Evolutionary conservation across 1,284 basidiomycete genomes (phyloP), one percentile per base, ranked within the genome.

Genomic region (Naganishia sp.): DNA sequence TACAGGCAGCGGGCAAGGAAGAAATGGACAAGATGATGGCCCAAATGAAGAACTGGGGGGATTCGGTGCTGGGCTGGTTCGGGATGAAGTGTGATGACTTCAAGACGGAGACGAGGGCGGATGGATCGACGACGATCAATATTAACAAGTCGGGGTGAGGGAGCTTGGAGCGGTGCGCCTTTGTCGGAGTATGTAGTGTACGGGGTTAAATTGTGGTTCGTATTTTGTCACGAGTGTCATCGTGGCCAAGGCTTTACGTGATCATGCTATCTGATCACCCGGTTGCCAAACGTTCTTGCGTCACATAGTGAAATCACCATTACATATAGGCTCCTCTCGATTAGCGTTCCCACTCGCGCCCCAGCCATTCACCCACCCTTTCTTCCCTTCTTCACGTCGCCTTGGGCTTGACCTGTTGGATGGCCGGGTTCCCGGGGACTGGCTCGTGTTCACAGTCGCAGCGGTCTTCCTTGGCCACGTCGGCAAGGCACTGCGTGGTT

Each of bases 391-490:
- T 7, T 50, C 13, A 50, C 25, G 25, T 11, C 25, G 53, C 10
- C 46, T 57, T 65, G 45, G 50, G 33, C 45, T 67, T 67, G 39
- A 76, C 74, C 66, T 78, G 76, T 63, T 72, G 73, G 65, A 79
- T 71, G 36, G 71, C 69, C 5, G 76, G 76, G 68, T 70, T 69
- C 59, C 70, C 72, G 7, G 72, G 69, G 18, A 75, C 70, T 7
- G 75, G 76, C 44, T 72, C 73, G 68, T 79, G 78, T 44, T 72
- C 71, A 68, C 78, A 79, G 25, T 70, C 56, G 67, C 78, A 79
- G 63, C 76, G 65, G 36, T 76, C 71, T 6, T 64, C 65, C 48
- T 70, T 63, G 25, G 74, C 70, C 1, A 78, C 74, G 73, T 75
- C 78, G 54, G 46, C 42, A 28, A 31, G 28, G 23, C 33, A 61